Evolutionary conservation across 2,329 filamentous ascomycete species (phyloP), one percentile per base, ranked within the genome.

Genomic region (Drechslerella dactyloides): DNA sequence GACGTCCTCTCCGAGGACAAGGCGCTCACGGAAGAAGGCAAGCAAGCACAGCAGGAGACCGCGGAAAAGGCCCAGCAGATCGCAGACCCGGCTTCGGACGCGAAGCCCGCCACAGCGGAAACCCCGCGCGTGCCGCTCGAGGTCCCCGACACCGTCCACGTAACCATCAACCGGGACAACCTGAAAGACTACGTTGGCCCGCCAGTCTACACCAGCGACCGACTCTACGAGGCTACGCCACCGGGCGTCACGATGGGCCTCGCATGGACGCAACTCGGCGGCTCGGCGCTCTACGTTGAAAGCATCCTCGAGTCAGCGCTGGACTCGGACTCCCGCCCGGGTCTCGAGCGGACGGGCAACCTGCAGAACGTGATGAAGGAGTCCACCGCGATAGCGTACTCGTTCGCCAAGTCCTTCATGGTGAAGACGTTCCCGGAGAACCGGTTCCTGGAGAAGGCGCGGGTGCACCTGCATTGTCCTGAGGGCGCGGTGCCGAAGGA

Each of bases 361-460:
- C 84, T 99, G 54, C 94, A 96, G 82, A 86, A 87, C 15, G 94
- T 99, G 42, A 99, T 99, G 96, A 97, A 97, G 81, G 94, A 99
- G 81, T 97, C 93, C 1, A 94, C 92, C 0, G 84, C 87, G 1
- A 97, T 99, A 75, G 96, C 94, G 52, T 97, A 99, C 82, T 96
- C 91, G 0, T 99, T 96, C 78, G 89, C 91, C 77, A 97, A 97
- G 82, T 88, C 91, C 0, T 84, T 93, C 69, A 88, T 97, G 84
- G 92, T 89, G 6, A 89, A 87, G 78, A 82, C 90, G 44, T 99
- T 93, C 82, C 88, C 92, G 0, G 88, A 91, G 68, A 99, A 99
- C 80, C 86, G 88, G 79, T 99, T 97, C 84, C 96, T 99, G 77
- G 91, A 97, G 78, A 93, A 94, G 82, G 94, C 93, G 8, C 91